Evolutionary conservation across 2,329 filamentous ascomycete genomes (phyloP), one percentile per base, ranked within the genome.

Genomic region (Penicillium sp.): DNA sequence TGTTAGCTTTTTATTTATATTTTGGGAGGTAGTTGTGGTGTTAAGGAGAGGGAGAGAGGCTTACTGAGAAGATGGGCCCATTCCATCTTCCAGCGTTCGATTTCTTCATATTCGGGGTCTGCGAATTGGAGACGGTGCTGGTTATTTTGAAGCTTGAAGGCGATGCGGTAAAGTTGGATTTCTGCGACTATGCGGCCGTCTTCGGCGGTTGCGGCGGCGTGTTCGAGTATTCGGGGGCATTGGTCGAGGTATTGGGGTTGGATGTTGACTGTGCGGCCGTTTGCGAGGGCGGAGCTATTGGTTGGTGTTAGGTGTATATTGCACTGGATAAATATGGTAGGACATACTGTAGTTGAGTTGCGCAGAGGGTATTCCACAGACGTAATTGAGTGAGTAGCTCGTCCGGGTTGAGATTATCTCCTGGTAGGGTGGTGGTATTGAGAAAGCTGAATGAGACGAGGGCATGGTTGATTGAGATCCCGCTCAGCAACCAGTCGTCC

Each of bases 401-500:
- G 45, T 65, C 63, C 18, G 59, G 54, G 16, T 64, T 54, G 35
- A 60, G 45, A 38, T 51, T 57, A 36, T 66, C 64, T 18, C 48
- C 46, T 7, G 56, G 49, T 9, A 34, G 19, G 14, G 31, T n/a
- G n/a, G n/a, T n/a, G n/a, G n/a, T 46, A 33, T 56, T 57, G 42
- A 61, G 43, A 38, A 61, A 59, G 31, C 38, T 40, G 40, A 61
- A 60, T 19, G 58, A 56, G 29, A 50, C 53, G 19, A 60, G 50
- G 27, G 65, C 65, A 57, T 69, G 66, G 41, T 69, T 66, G 42
- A 68, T 65, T 28, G 65, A 65, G 53, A 66, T 64, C 49, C 65
- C 65, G 58, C 66, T 69, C 54, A 69, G 47, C 38, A 69, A 57
- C 66, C 66, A 69, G 57, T 64, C 64, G 38, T 69, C 66, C 56